Percentiles rank a stretch among this genome's conserved stretches.
These are phyloP conservation scores for Mycena polygramma DNA, from an alignment of 768 basidiomycete species.

Conservation along the genomic window DNA sequence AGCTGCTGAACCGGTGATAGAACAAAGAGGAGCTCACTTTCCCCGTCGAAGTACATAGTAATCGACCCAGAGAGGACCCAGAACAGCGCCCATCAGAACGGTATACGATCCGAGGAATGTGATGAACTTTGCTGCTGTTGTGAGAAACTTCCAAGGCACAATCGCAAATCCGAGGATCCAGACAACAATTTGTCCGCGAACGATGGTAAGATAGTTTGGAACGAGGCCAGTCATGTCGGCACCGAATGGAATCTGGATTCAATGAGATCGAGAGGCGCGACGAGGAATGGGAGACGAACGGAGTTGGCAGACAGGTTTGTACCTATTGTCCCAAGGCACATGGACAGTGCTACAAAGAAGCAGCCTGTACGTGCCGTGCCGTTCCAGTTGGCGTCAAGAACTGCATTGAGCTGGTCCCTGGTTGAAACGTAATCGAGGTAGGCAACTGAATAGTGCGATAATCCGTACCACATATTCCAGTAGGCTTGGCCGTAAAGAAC, in stretches of 20 bases:
- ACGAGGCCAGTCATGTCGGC: constrained; percentile 41
- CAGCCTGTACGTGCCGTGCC: constrained; percentile 37
- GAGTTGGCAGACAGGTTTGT: constrained; percentile 38
- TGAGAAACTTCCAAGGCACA: constrained; percentile 42
- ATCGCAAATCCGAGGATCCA: constrained; percentile 41
- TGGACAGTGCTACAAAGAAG: constrained; percentile 39
- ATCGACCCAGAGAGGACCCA: constrained; percentile 35
- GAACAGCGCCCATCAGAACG: constrained; percentile 31
- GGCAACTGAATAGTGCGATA: not conserved
- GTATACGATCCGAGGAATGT: constrained; percentile 38
- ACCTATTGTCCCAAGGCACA: constrained; percentile 36
- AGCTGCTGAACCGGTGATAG: not conserved
- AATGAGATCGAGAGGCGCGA: not conserved
- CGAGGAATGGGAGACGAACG: constrained; percentile 14
- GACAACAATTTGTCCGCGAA: constrained; percentile 41
- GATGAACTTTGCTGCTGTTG: constrained; percentile 35
- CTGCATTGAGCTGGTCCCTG: constrained; percentile 40
- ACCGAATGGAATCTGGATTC: constrained; percentile 36
- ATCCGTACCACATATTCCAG: constrained; percentile 33
- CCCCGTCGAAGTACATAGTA: constrained; percentile 32
- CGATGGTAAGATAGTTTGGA: constrained; percentile 40
- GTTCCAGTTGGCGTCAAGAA: constrained; percentile 40
- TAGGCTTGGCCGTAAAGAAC: constrained; percentile 34
- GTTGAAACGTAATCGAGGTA: constrained; percentile 1
- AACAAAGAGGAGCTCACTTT: constrained; percentile 20